Conservation (phyloP, 2,329 filamentous ascomycete species). For the Aspergillus pseudotamarii region DNA sequence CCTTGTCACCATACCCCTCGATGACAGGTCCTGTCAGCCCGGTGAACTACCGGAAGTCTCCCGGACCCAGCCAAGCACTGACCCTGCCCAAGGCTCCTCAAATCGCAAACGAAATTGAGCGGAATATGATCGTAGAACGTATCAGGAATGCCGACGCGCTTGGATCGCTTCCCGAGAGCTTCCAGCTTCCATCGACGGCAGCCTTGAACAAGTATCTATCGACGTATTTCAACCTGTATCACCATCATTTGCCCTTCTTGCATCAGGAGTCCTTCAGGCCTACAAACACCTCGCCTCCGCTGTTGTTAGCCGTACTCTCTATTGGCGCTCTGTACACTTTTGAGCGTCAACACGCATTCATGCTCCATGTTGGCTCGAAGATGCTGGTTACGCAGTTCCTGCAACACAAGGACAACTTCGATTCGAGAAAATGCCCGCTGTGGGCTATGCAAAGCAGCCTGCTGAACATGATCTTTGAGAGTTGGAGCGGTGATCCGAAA, state of each 20-base stretch:
- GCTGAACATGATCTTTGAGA: slow-evolving; percentile 98
- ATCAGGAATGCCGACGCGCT: slow-evolving; percentile 81
- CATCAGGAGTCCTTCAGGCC: slow-evolving; percentile 90
- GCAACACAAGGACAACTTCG: slow-evolving; percentile 98
- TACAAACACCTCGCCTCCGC: slow-evolving; percentile 74
- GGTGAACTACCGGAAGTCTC: slow-evolving; percentile 70
- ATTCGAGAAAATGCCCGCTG: slow-evolving; percentile 92
- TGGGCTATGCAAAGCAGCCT: slow-evolving; percentile 98
- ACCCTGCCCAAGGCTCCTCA: slow-evolving; percentile 75
- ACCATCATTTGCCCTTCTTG: slow-evolving; percentile 93
- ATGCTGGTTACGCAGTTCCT: slow-evolving; percentile 95
- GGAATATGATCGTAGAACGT: slow-evolving; percentile 81
- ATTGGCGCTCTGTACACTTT: slow-evolving; percentile 97
- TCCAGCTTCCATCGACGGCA: slow-evolving; percentile 78
- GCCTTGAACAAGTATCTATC: slow-evolving; percentile 89
- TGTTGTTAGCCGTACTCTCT: slow-evolving; percentile 86
- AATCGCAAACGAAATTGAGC: slow-evolving; percentile 80
- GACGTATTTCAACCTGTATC: slow-evolving; percentile 96
- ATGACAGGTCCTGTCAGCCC: slow-evolving; percentile 70
- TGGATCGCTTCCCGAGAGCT: slow-evolving; percentile 80
- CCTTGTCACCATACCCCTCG: slow-evolving; percentile 71
- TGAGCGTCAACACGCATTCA: slow-evolving; percentile 94
- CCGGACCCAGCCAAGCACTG: slow-evolving; percentile 66
- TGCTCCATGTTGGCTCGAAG: slow-evolving; percentile 96
- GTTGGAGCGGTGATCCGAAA: slow-evolving; percentile 98